Percentiles rank a stretch among this genome's conserved stretches.
Evolutionary conservation across 495 filamentous ascomycete genomes (phyloP).

Genomic region (Immersiella caudata): DNA sequence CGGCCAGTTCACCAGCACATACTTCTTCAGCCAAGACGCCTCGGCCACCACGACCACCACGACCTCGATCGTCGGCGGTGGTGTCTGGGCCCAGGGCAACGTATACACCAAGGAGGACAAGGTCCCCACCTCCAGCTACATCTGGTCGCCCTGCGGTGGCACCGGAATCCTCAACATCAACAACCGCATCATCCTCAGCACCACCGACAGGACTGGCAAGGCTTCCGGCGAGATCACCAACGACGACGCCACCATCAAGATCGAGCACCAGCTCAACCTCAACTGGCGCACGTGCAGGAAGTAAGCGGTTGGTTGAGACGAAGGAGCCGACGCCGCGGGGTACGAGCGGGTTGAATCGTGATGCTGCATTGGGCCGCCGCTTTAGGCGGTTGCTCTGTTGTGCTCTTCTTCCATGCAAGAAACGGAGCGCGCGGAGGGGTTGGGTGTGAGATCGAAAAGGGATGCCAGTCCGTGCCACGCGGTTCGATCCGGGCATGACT

Average conservation of each 20-base stretch:
- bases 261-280: conserved; percentile 59
- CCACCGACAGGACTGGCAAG: conserved; percentile 44
- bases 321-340: not conserved
- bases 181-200: conserved; percentile 58
- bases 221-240: conserved; percentile 50
- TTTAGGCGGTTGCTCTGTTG: conserved; percentile 21
- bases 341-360: not conserved
- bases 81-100: conserved; percentile 49
- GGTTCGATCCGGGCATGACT: not conserved
- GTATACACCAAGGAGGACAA: conserved; percentile 62
- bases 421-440: conserved; percentile 24
- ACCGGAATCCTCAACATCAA: conserved; percentile 62
- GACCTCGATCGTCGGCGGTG: conserved; percentile 52
- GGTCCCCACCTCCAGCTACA: conserved; percentile 54
- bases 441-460: conserved; percentile 23
- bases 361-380: conserved; percentile 22
- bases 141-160: conserved; percentile 61
- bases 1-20: conserved; percentile 58
- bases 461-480: conserved; percentile 17
- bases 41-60: conserved; percentile 53
- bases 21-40: conserved; percentile 59
- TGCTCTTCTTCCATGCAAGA: conserved; percentile 13
- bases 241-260: conserved; percentile 59
- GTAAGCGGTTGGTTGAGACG: conserved; percentile 15
- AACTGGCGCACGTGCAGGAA: conserved; percentile 51